Percentiles rank a stretch among this genome's conserved stretches.
phyloP scores from a whole-genome alignment of 306 rosid genomes.

The Begonia peltatifolia region DNA sequence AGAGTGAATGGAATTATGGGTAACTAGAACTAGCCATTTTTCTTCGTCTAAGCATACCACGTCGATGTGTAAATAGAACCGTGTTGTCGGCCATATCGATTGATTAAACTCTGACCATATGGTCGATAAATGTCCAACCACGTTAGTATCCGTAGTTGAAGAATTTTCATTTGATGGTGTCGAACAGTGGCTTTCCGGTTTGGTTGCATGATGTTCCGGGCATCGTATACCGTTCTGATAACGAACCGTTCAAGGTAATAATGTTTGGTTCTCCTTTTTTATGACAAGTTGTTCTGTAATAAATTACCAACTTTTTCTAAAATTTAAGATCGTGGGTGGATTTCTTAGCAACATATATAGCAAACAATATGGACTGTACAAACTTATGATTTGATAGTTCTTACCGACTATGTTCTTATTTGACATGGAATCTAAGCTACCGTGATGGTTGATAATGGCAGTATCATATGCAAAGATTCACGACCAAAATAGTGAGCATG shows the following conservation, averaged over 20 bases:
- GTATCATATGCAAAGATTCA: slow-evolving; percentile 63
- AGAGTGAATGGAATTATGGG: slow-evolving; percentile 83
- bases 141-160: too few relatives aligned
- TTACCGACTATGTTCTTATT: too few relatives aligned
- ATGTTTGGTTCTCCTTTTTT: too few relatives aligned
- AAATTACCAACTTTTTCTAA: too few relatives aligned
- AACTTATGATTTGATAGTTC: too few relatives aligned
- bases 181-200: slow-evolving; percentile 54
- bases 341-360: too few relatives aligned
- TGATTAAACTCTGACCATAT: neutral
- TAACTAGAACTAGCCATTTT: slow-evolving; percentile 2
- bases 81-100: too few relatives aligned
- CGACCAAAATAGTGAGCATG: slow-evolving; percentile 49
- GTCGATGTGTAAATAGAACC: neutral
- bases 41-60: neutral
- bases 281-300: too few relatives aligned
- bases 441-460: slow-evolving; percentile 14
- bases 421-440: too few relatives aligned
- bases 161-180: slow-evolving; percentile 1
- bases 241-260: slow-evolving; percentile 63
- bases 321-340: too few relatives aligned
- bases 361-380: too few relatives aligned
- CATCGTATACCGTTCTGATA: slow-evolving; percentile 62
- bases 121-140: too few relatives aligned
- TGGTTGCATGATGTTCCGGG: slow-evolving; percentile 72